These are phyloP conservation scores for Tylopilus sp. DNA, from an alignment of 768 basidiomycete species.

Conservation along the genomic window DNA sequence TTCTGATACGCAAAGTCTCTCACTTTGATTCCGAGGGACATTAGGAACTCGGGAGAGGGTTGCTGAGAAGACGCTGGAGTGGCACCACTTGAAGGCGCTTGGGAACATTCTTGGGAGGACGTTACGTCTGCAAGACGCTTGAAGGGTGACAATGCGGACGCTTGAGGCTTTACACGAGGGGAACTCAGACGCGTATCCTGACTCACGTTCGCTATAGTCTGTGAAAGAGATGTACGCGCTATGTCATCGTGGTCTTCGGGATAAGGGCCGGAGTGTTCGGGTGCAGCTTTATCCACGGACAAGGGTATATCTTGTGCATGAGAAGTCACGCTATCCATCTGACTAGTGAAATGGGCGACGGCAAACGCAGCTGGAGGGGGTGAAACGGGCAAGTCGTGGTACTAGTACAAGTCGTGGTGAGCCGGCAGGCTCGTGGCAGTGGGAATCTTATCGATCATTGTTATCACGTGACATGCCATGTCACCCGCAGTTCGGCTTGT, in stretches of 20 bases:
- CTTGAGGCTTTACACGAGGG: slow-evolving; percentile 32
- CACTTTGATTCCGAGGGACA: slow-evolving; percentile 39
- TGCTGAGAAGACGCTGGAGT: slow-evolving; percentile 25
- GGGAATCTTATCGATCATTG: slow-evolving; percentile 27
- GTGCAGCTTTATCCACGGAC: background rate
- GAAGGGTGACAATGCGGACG: slow-evolving; percentile 21
- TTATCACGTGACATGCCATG: slow-evolving; percentile 18
- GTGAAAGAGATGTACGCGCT: slow-evolving; percentile 23
- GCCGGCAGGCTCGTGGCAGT: slow-evolving; percentile 11
- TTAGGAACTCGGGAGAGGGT: slow-evolving; percentile 33
- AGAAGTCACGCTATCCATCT: slow-evolving; percentile 17
- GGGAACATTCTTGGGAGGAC: slow-evolving; percentile 14
- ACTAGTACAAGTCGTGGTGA: slow-evolving; percentile 17
- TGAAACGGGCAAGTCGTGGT: slow-evolving; percentile 25
- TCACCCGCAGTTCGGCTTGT: background rate
- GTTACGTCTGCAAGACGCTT: slow-evolving; percentile 17
- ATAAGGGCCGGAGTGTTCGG: background rate
- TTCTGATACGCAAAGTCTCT: slow-evolving; percentile 69
- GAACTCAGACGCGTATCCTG: slow-evolving; percentile 29
- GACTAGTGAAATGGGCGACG: background rate
- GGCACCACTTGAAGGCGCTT: slow-evolving; percentile 10
- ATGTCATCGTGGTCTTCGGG: slow-evolving; percentile 8
- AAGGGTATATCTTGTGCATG: slow-evolving; percentile 6
- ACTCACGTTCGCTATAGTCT: slow-evolving; percentile 35
- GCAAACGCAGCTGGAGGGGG: background rate